A percentile compares a stretch with the other conserved stretches of the same genome.
These are phyloP conservation scores for Trichoderma atrobrunneum DNA, from an alignment of 2,329 filamentous ascomycete genomes.

Conservation along the genomic window DNA sequence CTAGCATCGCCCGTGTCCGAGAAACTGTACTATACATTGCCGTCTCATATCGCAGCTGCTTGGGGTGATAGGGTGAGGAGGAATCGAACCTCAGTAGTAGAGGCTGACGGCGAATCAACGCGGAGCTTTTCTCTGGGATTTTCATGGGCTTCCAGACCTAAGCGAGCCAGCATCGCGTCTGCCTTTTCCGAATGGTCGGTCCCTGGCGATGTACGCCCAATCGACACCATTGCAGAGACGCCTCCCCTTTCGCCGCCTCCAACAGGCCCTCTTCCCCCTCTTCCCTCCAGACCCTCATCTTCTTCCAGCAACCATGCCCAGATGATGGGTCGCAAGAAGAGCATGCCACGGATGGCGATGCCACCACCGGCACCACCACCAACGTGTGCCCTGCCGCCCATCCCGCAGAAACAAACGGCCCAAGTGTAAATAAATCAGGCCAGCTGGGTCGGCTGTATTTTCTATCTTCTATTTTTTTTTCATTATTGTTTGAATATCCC, in stretches of 20 bases:
- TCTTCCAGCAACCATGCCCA: conserved; percentile 19
- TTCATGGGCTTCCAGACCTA: conserved; percentile 26
- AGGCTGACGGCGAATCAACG: not conserved
- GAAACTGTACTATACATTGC: not conserved
- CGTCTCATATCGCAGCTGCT: not conserved
- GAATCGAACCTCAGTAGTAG: not conserved
- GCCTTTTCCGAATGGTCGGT: conserved; percentile 28
- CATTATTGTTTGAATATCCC: not conserved
- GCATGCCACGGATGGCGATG: conserved; percentile 49
- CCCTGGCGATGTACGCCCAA: conserved; percentile 23
- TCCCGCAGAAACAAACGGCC: conserved; percentile 23
- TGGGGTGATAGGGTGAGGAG: conserved; percentile 3
- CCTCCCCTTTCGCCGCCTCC: conserved; percentile 32
- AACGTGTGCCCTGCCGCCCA: conserved; percentile 52
- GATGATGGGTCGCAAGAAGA: conserved; percentile 39
- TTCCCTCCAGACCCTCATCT: conserved; percentile 28
- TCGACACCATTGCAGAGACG: conserved; percentile 19
- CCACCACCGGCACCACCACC: conserved; percentile 53
- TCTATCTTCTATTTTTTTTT: not conserved
- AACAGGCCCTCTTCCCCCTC: conserved; percentile 31
- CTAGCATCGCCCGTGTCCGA: not conserved
- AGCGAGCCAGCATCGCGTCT: conserved; percentile 31
- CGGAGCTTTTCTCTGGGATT: conserved; percentile 17
- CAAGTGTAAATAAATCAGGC: conserved; percentile 20
- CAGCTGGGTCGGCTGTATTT: not conserved